These are phyloP conservation scores for Heterobasidion annosum DNA, from an alignment of 1,284 basidiomycete species.

Conservation along the genomic window DNA sequence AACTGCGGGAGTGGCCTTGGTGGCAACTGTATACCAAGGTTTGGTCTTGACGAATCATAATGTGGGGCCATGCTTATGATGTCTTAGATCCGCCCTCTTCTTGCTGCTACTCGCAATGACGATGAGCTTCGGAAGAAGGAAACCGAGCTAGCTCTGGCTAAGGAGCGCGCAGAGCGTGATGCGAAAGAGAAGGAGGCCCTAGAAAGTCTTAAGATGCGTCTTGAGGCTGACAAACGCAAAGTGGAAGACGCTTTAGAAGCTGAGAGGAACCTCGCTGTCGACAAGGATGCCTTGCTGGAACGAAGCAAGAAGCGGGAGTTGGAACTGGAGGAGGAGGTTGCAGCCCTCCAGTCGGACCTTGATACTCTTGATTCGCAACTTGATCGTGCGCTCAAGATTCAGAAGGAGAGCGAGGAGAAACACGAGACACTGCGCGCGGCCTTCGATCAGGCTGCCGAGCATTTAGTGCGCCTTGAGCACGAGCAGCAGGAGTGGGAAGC, in stretches of 20 bases:
- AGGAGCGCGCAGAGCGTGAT: conserved; percentile 83
- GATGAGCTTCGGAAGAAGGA: conserved; percentile 90
- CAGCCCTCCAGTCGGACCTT: conserved; percentile 74
- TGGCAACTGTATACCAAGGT: conserved; percentile 97
- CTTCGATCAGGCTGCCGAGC: conserved; percentile 79
- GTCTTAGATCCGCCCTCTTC: conserved; percentile 74
- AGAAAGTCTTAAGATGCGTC: conserved; percentile 68
- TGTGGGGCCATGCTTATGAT: conserved; percentile 4
- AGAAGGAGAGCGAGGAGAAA: conserved; percentile 74
- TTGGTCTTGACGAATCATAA: conserved; percentile 4
- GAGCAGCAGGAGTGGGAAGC: conserved; percentile 65
- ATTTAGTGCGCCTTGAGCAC: conserved; percentile 71
- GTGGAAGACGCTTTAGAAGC: conserved; percentile 78
- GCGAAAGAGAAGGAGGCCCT: conserved; percentile 72
- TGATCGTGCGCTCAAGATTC: conserved; percentile 68
- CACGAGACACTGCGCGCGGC: conserved; percentile 61
- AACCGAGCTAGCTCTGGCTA: conserved; percentile 73
- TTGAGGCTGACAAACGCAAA: conserved; percentile 77
- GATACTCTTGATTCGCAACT: conserved; percentile 83
- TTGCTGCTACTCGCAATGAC: conserved; percentile 89
- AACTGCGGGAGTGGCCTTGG: conserved; percentile 95
- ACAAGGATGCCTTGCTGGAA: conserved; percentile 83
- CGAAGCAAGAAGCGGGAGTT: conserved; percentile 80
- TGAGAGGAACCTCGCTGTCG: conserved; percentile 72
- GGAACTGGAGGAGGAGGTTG: conserved; percentile 81